Conservation (phyloP, 352 stramenopile species). For the Pelagophyceae sp. region DNA sequence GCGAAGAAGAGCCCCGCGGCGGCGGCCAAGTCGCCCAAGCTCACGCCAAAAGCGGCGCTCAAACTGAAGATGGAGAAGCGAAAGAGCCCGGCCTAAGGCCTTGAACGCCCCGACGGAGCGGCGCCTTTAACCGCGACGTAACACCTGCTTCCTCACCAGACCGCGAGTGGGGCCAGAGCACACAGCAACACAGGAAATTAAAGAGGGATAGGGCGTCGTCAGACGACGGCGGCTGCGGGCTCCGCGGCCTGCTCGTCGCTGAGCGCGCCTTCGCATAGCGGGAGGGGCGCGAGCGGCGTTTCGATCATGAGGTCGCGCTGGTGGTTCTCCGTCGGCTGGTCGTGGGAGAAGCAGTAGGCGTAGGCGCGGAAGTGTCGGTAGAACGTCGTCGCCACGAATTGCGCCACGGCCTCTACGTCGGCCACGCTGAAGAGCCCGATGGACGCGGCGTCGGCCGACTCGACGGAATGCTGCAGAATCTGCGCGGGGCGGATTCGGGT, state of each 20-base stretch:
- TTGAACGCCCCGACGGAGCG: no score
- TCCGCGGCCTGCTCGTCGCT: neutral
- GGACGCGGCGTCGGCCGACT: neutral
- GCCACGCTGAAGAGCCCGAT: conserved; percentile 20
- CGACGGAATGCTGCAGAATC: no score
- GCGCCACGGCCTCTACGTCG: conserved; percentile 6
- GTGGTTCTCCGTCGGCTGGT: conserved; percentile 1
- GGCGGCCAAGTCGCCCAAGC: conserved; percentile 1
- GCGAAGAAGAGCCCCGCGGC: neutral
- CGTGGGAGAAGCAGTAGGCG: conserved; percentile 5
- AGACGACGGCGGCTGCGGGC: no score
- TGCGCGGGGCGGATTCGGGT: no score
- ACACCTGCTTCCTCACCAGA: no score
- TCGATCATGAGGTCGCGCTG: conserved; percentile 10
- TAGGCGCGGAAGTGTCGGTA: conserved; percentile 23
- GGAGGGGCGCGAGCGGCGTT: conserved; percentile 15
- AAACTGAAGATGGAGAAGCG: neutral
- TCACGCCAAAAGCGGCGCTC: no score
- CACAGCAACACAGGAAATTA: no score
- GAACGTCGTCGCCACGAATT: conserved; percentile 24
- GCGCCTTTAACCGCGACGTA: no score
- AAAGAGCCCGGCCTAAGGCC: neutral
- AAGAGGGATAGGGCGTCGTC: no score
- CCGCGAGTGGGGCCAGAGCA: no score
- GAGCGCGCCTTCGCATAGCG: neutral